Evolutionary conservation across 2,329 filamentous ascomycete species (phyloP).

Genomic region (Trichoderma aggressivum): DNA sequence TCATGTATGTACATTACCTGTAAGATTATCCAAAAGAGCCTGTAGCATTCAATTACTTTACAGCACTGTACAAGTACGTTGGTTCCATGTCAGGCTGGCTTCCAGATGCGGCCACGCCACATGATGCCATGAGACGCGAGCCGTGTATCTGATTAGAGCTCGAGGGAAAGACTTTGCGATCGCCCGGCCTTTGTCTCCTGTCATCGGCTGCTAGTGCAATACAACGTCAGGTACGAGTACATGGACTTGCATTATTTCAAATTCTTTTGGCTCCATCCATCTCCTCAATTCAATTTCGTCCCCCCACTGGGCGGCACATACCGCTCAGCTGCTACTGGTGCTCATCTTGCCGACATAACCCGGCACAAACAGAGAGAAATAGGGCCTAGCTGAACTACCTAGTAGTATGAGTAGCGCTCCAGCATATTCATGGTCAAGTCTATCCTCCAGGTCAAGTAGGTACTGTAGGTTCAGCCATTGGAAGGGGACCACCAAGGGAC

Average conservation of each 20-base stretch:
- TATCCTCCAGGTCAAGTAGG: not conserved
- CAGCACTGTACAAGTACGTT: not conserved
- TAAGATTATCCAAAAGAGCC: not conserved
- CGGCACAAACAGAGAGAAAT: not conserved
- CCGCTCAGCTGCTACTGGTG: not conserved
- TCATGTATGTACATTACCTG: too few relatives aligned
- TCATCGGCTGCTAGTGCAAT: not conserved
- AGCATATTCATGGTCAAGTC: not conserved
- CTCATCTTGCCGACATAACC: not conserved
- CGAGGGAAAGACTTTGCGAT: conserved; percentile 14
- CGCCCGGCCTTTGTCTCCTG: not conserved
- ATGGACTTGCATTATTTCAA: not conserved
- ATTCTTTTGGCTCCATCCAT: not conserved
- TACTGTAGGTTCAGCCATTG: not conserved
- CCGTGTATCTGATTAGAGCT: conserved; percentile 1
- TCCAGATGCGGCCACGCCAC: not conserved
- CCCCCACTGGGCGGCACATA: not conserved
- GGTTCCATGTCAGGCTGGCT: not conserved
- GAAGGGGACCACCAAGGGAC: not conserved
- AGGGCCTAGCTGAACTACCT: not conserved
- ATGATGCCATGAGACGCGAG: not conserved
- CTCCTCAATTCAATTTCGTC: not conserved
- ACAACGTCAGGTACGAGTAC: not conserved
- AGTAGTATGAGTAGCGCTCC: not conserved
- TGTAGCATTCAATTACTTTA: not conserved